These are phyloP conservation scores for Willaertia magna DNA, from an alignment of 208 protist genomes.

Conservation along the genomic window DNA sequence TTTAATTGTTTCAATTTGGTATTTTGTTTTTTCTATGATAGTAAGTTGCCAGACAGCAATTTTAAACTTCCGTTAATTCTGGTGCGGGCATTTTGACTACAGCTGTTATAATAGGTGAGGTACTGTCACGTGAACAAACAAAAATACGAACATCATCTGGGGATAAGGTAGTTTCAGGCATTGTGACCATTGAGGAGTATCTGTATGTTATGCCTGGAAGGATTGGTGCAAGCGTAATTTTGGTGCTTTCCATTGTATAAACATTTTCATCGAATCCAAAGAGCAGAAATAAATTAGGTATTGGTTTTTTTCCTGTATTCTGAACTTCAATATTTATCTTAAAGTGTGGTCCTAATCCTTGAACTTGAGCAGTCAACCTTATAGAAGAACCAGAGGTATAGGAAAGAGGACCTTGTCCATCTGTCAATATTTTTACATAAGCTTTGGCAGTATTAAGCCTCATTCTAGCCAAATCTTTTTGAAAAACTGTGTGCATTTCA, in stretches of 20 bases:
- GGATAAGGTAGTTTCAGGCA: neutral
- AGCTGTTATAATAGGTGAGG: neutral
- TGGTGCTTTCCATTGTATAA: neutral
- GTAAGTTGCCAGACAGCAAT: too few species aligned
- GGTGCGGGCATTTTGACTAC: neutral
- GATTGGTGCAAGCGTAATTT: neutral
- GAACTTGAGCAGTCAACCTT: constrained; percentile 50
- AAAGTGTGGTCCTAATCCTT: constrained; percentile 74
- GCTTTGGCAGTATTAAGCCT: constrained; percentile 60
- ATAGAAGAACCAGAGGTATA: constrained; percentile 10
- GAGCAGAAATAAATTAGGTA: neutral
- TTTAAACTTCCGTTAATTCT: neutral
- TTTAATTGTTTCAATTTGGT: too few species aligned
- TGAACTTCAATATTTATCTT: constrained; percentile 58
- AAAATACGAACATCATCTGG: neutral
- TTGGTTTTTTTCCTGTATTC: constrained; percentile 44
- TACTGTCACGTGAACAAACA: neutral
- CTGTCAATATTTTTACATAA: constrained; percentile 59
- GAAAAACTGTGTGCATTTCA: constrained; percentile 75
- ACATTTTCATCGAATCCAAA: neutral
- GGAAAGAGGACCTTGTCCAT: constrained; percentile 25
- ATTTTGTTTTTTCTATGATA: too few species aligned
- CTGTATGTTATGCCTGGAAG: neutral
- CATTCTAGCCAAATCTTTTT: constrained; percentile 71
- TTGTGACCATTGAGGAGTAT: neutral